phyloP scores from a whole-genome alignment of 768 basidiomycete genomes.

The Fomitopsis pulvina region DNA sequence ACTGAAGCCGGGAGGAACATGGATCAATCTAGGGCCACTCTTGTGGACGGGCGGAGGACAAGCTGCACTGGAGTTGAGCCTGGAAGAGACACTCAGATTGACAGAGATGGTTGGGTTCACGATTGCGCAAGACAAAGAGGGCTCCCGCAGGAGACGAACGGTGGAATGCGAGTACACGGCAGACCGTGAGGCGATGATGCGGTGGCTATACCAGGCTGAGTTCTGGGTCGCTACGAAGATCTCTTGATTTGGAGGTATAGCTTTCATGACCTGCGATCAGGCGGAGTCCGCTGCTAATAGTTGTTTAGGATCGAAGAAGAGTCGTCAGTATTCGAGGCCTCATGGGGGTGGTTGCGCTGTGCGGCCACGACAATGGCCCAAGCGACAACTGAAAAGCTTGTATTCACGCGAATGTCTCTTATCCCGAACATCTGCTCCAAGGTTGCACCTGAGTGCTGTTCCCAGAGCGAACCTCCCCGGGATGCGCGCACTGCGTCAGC shows the following conservation, averaged over 20 bases:
- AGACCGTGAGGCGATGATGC: slow-evolving; percentile 61
- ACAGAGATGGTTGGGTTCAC: slow-evolving; percentile 52
- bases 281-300: neutral
- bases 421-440: too few relatives aligned
- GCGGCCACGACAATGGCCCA: neutral
- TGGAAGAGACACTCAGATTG: slow-evolving; percentile 54
- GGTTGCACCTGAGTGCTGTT: too few relatives aligned
- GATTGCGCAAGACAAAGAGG: slow-evolving; percentile 20
- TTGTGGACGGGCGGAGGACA: slow-evolving; percentile 54
- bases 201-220: slow-evolving; percentile 60
- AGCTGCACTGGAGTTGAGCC: slow-evolving; percentile 49
- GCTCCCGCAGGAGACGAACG: slow-evolving; percentile 27
- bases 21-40: slow-evolving; percentile 69
- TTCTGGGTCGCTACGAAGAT: slow-evolving; percentile 55
- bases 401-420: too few relatives aligned
- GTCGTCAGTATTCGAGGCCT: neutral
- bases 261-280: neutral
- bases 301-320: neutral
- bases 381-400: too few relatives aligned
- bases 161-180: slow-evolving; percentile 64
- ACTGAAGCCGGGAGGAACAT: slow-evolving; percentile 54
- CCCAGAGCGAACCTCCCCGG: too few relatives aligned
- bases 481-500: too few relatives aligned
- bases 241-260: neutral
- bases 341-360: neutral